phyloP scores from a whole-genome alignment of 192 early-diverging fungal species.

The Rhizoclosmatium globosum region DNA sequence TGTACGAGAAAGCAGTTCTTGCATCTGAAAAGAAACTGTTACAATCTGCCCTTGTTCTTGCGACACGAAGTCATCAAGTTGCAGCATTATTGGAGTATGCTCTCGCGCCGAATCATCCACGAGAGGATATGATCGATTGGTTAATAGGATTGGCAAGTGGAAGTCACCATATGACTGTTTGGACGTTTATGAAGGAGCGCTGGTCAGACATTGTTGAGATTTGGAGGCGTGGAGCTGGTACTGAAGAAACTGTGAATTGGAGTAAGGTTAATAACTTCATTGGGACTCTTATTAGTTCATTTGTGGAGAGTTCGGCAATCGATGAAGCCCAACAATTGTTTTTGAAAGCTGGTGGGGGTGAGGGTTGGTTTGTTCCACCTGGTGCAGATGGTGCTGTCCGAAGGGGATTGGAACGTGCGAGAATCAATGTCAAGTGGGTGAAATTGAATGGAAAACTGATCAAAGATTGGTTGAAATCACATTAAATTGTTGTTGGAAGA shows the following conservation, averaged over 20 bases:
- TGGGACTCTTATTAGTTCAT: slow-evolving; percentile 23
- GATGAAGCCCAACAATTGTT: slow-evolving; percentile 47
- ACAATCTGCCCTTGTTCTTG: background rate
- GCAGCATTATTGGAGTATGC: background rate
- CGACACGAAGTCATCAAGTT: slow-evolving; percentile 33
- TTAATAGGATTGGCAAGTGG: background rate
- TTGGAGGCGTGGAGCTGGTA: background rate
- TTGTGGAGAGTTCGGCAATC: slow-evolving; percentile 28
- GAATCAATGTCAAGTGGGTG: slow-evolving; percentile 33
- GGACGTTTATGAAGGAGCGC: slow-evolving; percentile 44
- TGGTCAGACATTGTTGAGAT: slow-evolving; percentile 29
- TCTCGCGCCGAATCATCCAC: background rate
- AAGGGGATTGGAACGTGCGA: slow-evolving; percentile 49
- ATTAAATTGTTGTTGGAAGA: background rate
- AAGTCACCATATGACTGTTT: slow-evolving; percentile 31
- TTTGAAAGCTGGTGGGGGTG: slow-evolving; percentile 2
- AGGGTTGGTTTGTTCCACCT: slow-evolving; percentile 39
- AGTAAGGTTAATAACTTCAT: slow-evolving; percentile 41
- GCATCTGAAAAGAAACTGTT: slow-evolving; percentile 37
- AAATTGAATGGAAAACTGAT: background rate
- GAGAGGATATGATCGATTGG: background rate
- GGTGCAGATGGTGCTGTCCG: slow-evolving; percentile 32
- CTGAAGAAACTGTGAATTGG: background rate
- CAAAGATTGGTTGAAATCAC: background rate
- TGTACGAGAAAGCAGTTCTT: slow-evolving; percentile 34